Evolutionary conservation across 2,329 filamentous ascomycete genomes (phyloP), one percentile per base, ranked within the genome.

Genomic region (Neonectria faginata): DNA sequence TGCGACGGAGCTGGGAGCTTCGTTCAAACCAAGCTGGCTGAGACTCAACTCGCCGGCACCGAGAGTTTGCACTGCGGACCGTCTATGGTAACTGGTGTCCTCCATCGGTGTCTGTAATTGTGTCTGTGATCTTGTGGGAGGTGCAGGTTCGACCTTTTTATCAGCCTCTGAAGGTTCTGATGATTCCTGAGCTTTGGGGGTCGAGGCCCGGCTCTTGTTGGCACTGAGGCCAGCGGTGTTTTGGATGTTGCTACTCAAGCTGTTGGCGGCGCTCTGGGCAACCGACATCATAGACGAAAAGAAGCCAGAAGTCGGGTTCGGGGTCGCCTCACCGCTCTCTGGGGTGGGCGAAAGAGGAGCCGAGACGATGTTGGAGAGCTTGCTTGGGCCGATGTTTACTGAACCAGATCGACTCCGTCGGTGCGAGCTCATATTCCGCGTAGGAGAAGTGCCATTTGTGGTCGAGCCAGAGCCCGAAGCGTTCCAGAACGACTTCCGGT

Each of bases 251-350:
- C 86, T 93, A 5, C 39, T 42, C 3, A 94, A 78, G 18, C 88
- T 89, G 68, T 83, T 93, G 14, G 94, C 94, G 47, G 95, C 95
- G 85, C 91, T 97, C 79, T 98, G 95, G 18, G 96, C 96, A 50
- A 91, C 95, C 44, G 93, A 95, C 68, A 99, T 89, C 75, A 99
- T 92, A 27, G 92, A 94, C 5, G 93, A 97, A 80, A 99, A 98
- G 82, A 99, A 98, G 1, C 94, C 90, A 41, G 86, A 83, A 59
- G 67, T 45, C 25, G 67, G 25, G n/a, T 69, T 69, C 25, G 87
- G 85, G 31, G 86, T 88, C n/a, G 82, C 76, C 60, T 78, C 73
- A 72, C 90, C 90, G 78, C 80, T 84, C 77, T 97, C 94, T 41
- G 88, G 84, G 0, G 90, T 92, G 8, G 94, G 92, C 3, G 94